Conservation (phyloP, 805 yeast genomes). For the Pichia kluyveri region DNA sequence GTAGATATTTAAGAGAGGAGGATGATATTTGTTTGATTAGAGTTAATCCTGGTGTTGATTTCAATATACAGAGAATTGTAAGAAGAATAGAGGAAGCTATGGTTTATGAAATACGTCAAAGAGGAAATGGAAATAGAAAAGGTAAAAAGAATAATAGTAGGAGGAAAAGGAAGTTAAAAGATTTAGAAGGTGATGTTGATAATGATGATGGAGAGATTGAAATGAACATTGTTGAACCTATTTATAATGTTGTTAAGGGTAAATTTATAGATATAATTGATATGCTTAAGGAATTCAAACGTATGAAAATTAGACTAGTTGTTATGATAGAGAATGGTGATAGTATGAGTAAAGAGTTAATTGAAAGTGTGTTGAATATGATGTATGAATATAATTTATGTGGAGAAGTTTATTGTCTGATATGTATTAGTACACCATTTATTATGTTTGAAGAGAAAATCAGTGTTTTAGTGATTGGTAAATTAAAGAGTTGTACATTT, state of each 20-base stretch:
- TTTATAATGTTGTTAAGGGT: constrained; percentile 1
- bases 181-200: no score
- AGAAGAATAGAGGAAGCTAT: constrained; percentile 11
- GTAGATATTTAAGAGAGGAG: constrained; percentile 13
- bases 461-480: constrained; percentile 17
- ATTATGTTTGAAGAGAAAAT: constrained; percentile 27
- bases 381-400: constrained; percentile 15
- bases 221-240: background rate
- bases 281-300: constrained; percentile 12
- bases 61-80: constrained; percentile 8
- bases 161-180: constrained; percentile 2
- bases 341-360: constrained; percentile 20
- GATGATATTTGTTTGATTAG: constrained; percentile 10
- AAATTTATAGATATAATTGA: constrained; percentile 19
- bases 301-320: constrained; percentile 11
- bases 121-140: background rate
- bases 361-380: constrained; percentile 18
- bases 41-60: constrained; percentile 11
- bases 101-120: constrained; percentile 1
- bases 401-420: constrained; percentile 16
- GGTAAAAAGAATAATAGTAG: background rate
- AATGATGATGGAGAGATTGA: constrained; percentile 1
- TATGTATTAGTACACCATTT: constrained; percentile 28
- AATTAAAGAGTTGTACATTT: constrained; percentile 19
- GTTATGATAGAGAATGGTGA: constrained; percentile 29